These are phyloP conservation scores for Thelonectria rubi DNA, from an alignment of 2,329 filamentous ascomycete genomes.

Conservation along the genomic window DNA sequence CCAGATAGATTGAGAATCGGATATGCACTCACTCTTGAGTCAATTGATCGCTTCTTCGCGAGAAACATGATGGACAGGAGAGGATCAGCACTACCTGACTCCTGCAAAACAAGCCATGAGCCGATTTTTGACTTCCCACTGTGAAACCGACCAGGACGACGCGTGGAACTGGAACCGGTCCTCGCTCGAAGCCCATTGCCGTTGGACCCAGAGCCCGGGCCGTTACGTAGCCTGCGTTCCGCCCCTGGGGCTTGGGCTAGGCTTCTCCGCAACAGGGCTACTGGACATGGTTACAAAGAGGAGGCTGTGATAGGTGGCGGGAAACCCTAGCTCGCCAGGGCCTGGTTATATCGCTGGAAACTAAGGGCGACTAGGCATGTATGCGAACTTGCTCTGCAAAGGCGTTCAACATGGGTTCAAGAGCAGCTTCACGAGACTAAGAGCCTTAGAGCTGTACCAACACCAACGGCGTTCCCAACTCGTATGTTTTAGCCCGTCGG, in stretches of 20 bases:
- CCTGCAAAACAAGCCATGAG: neutral
- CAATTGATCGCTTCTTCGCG: neutral
- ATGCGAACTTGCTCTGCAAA: neutral
- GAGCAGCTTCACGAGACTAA: neutral
- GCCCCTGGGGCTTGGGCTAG: neutral
- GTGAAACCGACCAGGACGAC: neutral
- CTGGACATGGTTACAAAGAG: slow-evolving; percentile 1
- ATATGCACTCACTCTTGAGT: neutral
- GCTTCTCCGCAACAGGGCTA: neutral
- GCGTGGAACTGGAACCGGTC: neutral
- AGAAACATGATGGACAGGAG: neutral
- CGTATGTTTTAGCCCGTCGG: neutral
- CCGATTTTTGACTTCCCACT: neutral
- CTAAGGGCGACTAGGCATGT: neutral
- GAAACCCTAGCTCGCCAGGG: neutral
- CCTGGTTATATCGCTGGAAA: neutral
- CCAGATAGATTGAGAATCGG: neutral
- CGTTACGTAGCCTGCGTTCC: neutral
- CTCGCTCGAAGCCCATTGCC: neutral
- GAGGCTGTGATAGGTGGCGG: neutral
- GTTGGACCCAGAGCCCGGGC: slow-evolving; percentile 5
- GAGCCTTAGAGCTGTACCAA: neutral
- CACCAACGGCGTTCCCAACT: neutral
- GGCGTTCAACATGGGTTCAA: slow-evolving; percentile 3
- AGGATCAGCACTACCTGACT: neutral